Evolutionary conservation across 2,329 filamentous ascomycete genomes (phyloP), one percentile per base, ranked within the genome.

Genomic region (Ophiocordyceps sinensis): DNA sequence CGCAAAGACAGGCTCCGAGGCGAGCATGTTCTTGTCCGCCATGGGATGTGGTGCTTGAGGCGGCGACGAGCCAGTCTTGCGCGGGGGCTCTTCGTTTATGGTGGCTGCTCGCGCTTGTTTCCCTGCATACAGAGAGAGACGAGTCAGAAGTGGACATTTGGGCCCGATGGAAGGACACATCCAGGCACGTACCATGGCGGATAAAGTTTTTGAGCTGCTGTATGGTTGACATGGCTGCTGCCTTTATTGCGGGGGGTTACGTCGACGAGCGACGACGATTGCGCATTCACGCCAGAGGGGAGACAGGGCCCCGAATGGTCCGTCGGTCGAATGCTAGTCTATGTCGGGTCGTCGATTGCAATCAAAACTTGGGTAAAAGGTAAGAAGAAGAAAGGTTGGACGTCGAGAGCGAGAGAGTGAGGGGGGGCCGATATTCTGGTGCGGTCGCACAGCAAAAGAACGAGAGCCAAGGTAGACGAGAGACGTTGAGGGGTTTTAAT

Each of bases 121-220:
- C 65, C 89, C 76, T 79, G 36, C 29, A 28, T 13, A n/a, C n/a
- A n/a, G 28, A 21, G 17, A 23, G 10, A 32, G 19, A 15, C n/a
- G 30, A 12, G 37, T 45, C 28, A 44, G 41, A 31, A 26, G 29
- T 21, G 30, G 19, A 19, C 19, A 19, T 4, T 19, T 3, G 19
- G 31, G 13, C 23, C 15, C 15, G 26, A 23, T 5, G 28, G 19
- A 26, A 26, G 23, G 23, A 26, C 23, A 26, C 23, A 9, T 26
- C 3, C 23, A 26, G 23, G 9, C 23, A 42, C 68, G 43, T 66
- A 79, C 75, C 89, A 71, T 95, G 89, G 51, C 89, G 85, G 65
- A 96, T 91, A 65, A 96, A 93, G 65, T 95, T 95, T 67, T 96
- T 95, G 54, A 95, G 77, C 60, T 91, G 91, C 68, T 95, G 89